phyloP scores from a whole-genome alignment of 306 rosid species.

The Rosa chinensis region DNA sequence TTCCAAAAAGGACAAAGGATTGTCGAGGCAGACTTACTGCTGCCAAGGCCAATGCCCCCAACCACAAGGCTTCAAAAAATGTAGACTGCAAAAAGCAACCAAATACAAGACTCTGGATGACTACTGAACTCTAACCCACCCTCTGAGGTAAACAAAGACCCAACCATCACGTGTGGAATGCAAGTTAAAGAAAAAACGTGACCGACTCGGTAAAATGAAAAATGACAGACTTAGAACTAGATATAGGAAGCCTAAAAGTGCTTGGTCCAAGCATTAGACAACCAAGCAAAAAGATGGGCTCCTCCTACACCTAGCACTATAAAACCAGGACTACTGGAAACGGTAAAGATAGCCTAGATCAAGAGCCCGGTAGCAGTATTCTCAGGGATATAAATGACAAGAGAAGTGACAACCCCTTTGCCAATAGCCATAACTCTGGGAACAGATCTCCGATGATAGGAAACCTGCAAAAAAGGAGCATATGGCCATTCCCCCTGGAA shows the following conservation, averaged over 20 bases:
- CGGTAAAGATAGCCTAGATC: slow-evolving; percentile 36
- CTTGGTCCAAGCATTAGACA: slow-evolving; percentile 36
- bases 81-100: slow-evolving; percentile 57
- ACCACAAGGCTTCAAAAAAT: slow-evolving; percentile 51
- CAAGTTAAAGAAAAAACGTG: slow-evolving; percentile 34
- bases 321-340: slow-evolving; percentile 27
- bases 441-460: slow-evolving; percentile 54
- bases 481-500: slow-evolving; percentile 62
- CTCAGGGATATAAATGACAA: slow-evolving; percentile 58
- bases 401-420: slow-evolving; percentile 23
- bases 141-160: slow-evolving; percentile 52
- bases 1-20: slow-evolving; percentile 31
- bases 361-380: slow-evolving; percentile 47
- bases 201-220: slow-evolving; percentile 47
- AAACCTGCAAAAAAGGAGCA: slow-evolving; percentile 66
- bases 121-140: slow-evolving; percentile 42
- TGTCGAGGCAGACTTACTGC: slow-evolving; percentile 68
- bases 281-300: slow-evolving; percentile 52
- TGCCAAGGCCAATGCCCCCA: slow-evolving; percentile 79
- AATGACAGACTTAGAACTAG: slow-evolving; percentile 39
- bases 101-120: slow-evolving; percentile 5
- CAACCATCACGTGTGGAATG: slow-evolving; percentile 52
- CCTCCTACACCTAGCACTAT: slow-evolving; percentile 44
- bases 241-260: slow-evolving; percentile 17
- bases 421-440: slow-evolving; percentile 44